Percentiles rank a stretch among this genome's conserved stretches.
Evolutionary conservation across 2,329 filamentous ascomycete genomes (phyloP).

Genomic region (Fusarium metavorans): DNA sequence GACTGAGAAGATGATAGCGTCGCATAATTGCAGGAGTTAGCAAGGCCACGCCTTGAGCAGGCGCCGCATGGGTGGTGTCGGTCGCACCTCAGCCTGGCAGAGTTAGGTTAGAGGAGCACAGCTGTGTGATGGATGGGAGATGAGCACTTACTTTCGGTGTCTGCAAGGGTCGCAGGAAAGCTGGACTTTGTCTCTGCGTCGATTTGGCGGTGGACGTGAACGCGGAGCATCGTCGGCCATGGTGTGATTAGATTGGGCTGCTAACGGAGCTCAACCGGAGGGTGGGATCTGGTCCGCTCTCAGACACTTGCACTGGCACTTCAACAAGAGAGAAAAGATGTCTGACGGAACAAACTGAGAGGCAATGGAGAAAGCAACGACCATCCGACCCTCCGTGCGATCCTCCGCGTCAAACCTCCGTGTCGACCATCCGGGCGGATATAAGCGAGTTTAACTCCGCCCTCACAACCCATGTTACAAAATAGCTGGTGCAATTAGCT

Average conservation of each 20-base stretch:
- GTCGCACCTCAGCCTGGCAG: slow-evolving; percentile 23
- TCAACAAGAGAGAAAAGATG: neutral
- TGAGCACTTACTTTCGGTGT: slow-evolving; percentile 23
- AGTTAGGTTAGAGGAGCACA: slow-evolving; percentile 14
- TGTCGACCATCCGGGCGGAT: neutral
- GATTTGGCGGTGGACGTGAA: slow-evolving; percentile 26
- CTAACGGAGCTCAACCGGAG: neutral
- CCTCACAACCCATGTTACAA: neutral
- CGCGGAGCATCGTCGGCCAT: slow-evolving; percentile 24
- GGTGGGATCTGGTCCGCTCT: neutral
- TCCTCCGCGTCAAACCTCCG: slow-evolving; percentile 10
- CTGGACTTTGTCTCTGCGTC: slow-evolving; percentile 30
- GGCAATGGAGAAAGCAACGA: slow-evolving; percentile 14
- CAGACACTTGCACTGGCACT: neutral
- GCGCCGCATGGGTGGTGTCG: slow-evolving; percentile 25
- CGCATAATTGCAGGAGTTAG: slow-evolving; percentile 26
- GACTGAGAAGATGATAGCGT: slow-evolving; percentile 14
- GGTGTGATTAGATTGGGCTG: neutral
- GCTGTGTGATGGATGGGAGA: slow-evolving; percentile 1
- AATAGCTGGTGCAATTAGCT: no score
- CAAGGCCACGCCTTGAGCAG: slow-evolving; percentile 24
- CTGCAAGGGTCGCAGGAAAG: slow-evolving; percentile 29
- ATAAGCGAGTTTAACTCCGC: slow-evolving; percentile 11
- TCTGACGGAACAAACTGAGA: slow-evolving; percentile 6
- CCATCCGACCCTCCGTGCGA: slow-evolving; percentile 19